A percentile compares a stretch with the other conserved stretches of the same genome.
phyloP scores from a whole-genome alignment of 2,329 filamentous ascomycete species.

The Spiromastix sp. region DNA sequence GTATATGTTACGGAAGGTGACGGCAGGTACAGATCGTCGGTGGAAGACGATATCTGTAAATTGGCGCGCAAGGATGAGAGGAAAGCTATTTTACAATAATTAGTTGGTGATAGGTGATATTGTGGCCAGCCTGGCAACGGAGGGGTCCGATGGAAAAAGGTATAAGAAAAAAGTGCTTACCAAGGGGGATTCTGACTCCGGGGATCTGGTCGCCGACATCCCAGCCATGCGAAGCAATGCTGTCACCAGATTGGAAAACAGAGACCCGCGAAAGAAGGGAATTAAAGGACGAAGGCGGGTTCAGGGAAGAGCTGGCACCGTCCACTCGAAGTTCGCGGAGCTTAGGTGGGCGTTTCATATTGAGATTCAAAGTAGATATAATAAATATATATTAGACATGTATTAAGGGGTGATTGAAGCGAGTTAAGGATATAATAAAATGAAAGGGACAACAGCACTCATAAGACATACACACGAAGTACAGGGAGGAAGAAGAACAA shows the following conservation, averaged over 20 bases:
- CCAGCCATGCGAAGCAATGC: conserved; percentile 8
- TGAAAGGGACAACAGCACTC: no score
- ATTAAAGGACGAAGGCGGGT: conserved; percentile 4
- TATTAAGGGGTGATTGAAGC: no score
- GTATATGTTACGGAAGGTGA: conserved; percentile 52
- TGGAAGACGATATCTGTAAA: conserved; percentile 50
- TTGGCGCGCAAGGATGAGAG: conserved; percentile 74
- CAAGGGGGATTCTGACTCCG: conserved; percentile 21
- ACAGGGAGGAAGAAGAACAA: conserved; percentile 1
- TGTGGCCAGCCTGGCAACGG: no score
- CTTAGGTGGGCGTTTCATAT: conserved; percentile 8
- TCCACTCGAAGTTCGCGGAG: conserved; percentile 7
- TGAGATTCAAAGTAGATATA: no score
- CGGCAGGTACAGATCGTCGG: conserved; percentile 23
- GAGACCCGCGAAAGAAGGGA: conserved; percentile 11
- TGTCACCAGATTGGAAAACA: conserved; percentile 4
- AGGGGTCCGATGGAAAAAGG: no score
- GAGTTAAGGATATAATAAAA: no score
- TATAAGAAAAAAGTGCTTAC: conserved; percentile 12
- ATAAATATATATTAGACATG: no score
- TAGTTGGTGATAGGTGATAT: neutral
- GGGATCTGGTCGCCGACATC: conserved; percentile 21
- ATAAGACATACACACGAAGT: neutral
- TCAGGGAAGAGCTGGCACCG: neutral
- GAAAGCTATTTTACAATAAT: conserved; percentile 50